A percentile compares a stretch with the other conserved stretches of the same genome.
Conservation (phyloP, 108 stramenopile species). For the Pseudonitzschia pungens region DNA sequence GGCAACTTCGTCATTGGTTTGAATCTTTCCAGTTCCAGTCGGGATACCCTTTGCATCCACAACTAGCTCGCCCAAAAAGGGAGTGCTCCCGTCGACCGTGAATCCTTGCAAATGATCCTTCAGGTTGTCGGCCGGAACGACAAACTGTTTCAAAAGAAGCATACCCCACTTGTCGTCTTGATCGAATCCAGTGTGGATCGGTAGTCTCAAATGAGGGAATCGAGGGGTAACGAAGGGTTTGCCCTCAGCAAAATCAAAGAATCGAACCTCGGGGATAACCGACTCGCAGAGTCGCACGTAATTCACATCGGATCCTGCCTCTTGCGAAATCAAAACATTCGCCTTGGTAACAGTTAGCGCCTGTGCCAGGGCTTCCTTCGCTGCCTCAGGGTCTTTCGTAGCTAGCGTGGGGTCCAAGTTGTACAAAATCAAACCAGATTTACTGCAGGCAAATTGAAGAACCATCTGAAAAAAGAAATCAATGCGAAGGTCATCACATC, state of each 20-base stretch:
- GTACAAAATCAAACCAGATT: conserved; percentile 82
- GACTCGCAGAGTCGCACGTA: conserved; percentile 68
- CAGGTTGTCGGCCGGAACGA: conserved; percentile 62
- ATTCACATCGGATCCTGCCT: conserved; percentile 82
- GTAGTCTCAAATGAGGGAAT: conserved; percentile 83
- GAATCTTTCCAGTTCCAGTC: conserved; percentile 55
- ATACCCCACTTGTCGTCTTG: conserved; percentile 80
- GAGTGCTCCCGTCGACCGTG: conserved; percentile 61
- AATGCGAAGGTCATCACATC: not conserved
- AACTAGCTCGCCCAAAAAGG: conserved; percentile 68
- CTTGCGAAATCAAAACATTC: conserved; percentile 78
- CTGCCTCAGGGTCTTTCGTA: conserved; percentile 55
- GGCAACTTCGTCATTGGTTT: conserved; percentile 78
- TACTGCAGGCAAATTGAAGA: conserved; percentile 90
- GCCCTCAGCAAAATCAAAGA: conserved; percentile 78
- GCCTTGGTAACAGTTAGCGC: conserved; percentile 81
- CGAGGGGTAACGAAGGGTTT: conserved; percentile 82
- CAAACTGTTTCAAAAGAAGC: conserved; percentile 66
- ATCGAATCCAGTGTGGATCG: conserved; percentile 87
- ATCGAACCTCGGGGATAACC: conserved; percentile 78
- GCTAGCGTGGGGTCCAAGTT: conserved; percentile 73
- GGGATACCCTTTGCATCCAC: conserved; percentile 70
- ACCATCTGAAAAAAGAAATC: conserved; percentile 62
- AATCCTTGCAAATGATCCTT: conserved; percentile 35
- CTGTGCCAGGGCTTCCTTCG: conserved; percentile 63